These are phyloP conservation scores for Amaranthus palmeri DNA, from an alignment of 148 eudicot species.

Conservation along the genomic window DNA sequence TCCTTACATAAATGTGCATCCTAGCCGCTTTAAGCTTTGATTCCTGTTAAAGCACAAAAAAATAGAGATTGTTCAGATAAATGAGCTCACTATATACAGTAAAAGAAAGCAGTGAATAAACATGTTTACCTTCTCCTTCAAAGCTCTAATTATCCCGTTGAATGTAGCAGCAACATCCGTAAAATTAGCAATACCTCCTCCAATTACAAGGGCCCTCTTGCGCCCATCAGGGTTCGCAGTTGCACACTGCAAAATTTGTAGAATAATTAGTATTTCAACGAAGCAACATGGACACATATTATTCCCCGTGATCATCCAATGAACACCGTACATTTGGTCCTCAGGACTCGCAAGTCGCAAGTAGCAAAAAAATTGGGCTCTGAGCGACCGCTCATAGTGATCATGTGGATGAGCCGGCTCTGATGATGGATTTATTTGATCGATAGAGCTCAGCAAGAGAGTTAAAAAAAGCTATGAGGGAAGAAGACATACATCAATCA, in stretches of 20 bases:
- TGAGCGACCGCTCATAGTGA: too few species aligned
- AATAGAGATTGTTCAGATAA: background rate
- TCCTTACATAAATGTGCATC: slow-evolving; percentile 87
- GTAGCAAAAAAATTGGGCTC: too few species aligned
- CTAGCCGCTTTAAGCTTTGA: slow-evolving; percentile 90
- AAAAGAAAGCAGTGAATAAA: background rate
- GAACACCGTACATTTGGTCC: too few species aligned
- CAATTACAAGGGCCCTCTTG: slow-evolving; percentile 85
- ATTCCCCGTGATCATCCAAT: too few species aligned
- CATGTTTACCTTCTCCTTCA: slow-evolving; percentile 41
- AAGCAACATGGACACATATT: too few species aligned
- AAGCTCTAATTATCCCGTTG: slow-evolving; percentile 49
- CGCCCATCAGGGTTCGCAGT: slow-evolving; percentile 92
- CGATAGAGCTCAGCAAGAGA: background rate
- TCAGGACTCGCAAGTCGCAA: too few species aligned
- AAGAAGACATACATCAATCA: slow-evolving; percentile 38
- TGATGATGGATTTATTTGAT: too few species aligned
- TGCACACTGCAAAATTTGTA: slow-evolving; percentile 62
- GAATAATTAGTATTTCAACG: background rate
- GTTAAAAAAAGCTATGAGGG: background rate
- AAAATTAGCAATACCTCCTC: slow-evolving; percentile 97
- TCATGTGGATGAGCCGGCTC: too few species aligned
- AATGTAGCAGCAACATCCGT: slow-evolving; percentile 98
- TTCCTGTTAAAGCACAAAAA: slow-evolving; percentile 27
- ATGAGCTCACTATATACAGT: background rate